Conservation (phyloP, 352 stramenopile genomes). For the Globisporangium cylindrosporum region DNA sequence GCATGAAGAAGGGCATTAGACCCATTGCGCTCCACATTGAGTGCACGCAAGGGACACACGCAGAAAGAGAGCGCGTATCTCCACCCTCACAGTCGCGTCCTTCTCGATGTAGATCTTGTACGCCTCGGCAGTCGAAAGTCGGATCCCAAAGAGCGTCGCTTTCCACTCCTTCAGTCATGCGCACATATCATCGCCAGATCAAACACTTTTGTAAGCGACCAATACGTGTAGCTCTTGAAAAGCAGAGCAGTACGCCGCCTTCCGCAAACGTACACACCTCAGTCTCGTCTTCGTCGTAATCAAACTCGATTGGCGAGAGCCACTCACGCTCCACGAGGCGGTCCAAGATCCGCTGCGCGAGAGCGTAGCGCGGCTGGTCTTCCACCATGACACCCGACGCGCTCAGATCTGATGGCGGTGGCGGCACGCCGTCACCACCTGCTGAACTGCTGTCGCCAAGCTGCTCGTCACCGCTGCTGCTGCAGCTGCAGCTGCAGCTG, state of each 20-base stretch:
- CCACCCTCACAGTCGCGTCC: slow-evolving; percentile 46
- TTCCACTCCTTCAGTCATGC: slow-evolving; percentile 32
- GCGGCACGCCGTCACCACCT: background rate
- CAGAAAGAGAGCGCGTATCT: background rate
- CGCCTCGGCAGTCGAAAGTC: slow-evolving; percentile 63
- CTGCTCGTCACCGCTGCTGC: slow-evolving; percentile 19
- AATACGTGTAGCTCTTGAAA: background rate
- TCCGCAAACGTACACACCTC: slow-evolving; percentile 22
- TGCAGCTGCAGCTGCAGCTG: background rate
- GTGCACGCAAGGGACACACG: background rate
- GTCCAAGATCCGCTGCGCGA: slow-evolving; percentile 50
- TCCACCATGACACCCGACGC: no score
- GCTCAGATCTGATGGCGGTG: slow-evolving; percentile 15
- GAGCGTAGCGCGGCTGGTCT: slow-evolving; percentile 28
- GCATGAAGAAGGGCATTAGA: background rate
- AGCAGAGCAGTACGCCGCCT: no score
- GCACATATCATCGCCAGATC: background rate
- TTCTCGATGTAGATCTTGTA: slow-evolving; percentile 86
- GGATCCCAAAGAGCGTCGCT: slow-evolving; percentile 52
- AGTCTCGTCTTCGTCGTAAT: slow-evolving; percentile 41
- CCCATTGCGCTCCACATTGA: background rate
- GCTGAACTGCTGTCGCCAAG: slow-evolving; percentile 16
- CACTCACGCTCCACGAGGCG: slow-evolving; percentile 56
- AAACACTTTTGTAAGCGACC: background rate
- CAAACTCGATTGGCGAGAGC: slow-evolving; percentile 54